phyloP scores from a whole-genome alignment of 1,284 basidiomycete genomes.

The Ceratobasidium theobromae region DNA sequence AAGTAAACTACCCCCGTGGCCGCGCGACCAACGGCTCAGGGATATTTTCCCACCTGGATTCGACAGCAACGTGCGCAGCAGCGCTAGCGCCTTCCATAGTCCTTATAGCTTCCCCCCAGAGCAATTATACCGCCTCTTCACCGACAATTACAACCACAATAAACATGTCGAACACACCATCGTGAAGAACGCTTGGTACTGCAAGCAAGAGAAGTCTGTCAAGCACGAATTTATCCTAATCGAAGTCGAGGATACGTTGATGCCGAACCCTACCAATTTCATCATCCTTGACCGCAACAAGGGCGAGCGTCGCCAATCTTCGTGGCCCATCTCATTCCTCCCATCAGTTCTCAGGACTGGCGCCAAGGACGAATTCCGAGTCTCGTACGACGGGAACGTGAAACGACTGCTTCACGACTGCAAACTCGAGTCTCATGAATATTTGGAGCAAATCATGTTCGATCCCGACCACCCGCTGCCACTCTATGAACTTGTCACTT shows the following conservation, averaged over 20 bases:
- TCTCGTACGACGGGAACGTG: not conserved
- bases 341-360: not conserved
- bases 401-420: not conserved
- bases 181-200: not conserved
- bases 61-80: not conserved
- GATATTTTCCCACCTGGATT: conserved; percentile 13
- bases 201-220: not conserved
- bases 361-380: not conserved
- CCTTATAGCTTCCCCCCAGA: not conserved
- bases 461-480: not conserved
- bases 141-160: not conserved
- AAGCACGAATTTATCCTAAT: conserved; percentile 6
- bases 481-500: not conserved
- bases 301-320: not conserved
- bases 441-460: not conserved
- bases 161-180: not conserved
- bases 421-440: not conserved
- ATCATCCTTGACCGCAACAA: not conserved
- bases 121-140: not conserved
- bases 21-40: no score
- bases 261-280: not conserved
- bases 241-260: not conserved
- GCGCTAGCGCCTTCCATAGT: not conserved
- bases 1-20: no score
- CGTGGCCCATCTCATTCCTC: no score